A percentile compares a stretch with the other conserved stretches of the same genome.
Conservation (phyloP, 192 early-diverging fungal species). For the Thamnidium elegans region DNA sequence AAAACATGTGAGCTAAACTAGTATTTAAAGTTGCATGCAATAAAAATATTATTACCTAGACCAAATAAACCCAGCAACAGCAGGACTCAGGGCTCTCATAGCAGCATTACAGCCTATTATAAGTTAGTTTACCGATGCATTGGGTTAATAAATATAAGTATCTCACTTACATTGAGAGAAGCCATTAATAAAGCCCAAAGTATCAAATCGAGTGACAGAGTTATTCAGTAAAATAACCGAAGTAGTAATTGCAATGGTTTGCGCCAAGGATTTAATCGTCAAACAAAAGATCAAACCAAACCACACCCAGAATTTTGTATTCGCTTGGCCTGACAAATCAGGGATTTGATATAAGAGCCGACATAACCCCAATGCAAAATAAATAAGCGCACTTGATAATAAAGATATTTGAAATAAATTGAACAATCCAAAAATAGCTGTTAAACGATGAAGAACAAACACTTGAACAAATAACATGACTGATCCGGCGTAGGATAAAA, state of each 20-base stretch:
- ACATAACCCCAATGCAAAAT: constrained; percentile 15
- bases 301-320: constrained; percentile 28
- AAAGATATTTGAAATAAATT: constrained; percentile 41
- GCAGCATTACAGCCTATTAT: constrained; percentile 15
- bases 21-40: not conserved
- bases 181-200: constrained; percentile 56
- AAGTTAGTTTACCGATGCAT: not conserved
- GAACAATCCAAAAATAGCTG: constrained; percentile 42
- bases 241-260: constrained; percentile 38
- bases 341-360: constrained; percentile 21
- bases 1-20: not conserved
- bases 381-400: constrained; percentile 1
- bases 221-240: constrained; percentile 50
- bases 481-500: constrained; percentile 40
- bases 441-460: constrained; percentile 41
- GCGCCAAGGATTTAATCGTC: constrained; percentile 19
- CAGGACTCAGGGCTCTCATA: constrained; percentile 49
- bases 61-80: constrained; percentile 48
- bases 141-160: too few relatives aligned
- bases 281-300: constrained; percentile 18
- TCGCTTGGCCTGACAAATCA: constrained; percentile 6
- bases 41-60: constrained; percentile 43
- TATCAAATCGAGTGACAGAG: constrained; percentile 34
- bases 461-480: constrained; percentile 50
- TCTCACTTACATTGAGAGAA: constrained; percentile 42